Evolutionary conservation across 176 grass and related monocot species (phyloP).

Genomic region (Triticum aestivum): IWGSC_CS_RefSeq_v2.1 NC_057803.1:746345502-746346001

Average conservation of each 20-base stretch:
- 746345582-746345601: background rate
- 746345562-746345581: background rate
- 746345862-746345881: background rate
- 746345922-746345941: constrained; percentile 19
- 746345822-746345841: background rate
- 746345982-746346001: background rate
- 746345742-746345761: too few species aligned
- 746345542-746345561: background rate
- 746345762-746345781: background rate
- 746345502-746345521: background rate
- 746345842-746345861: background rate
- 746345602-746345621: too few species aligned
- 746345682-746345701: too few species aligned
- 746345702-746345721: too few species aligned
- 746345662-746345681: too few species aligned
- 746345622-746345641: too few species aligned
- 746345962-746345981: background rate
- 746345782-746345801: background rate
- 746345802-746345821: background rate
- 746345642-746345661: too few species aligned
- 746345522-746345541: too few species aligned
- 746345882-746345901: background rate
- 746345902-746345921: background rate
- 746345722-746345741: too few species aligned
- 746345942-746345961: constrained; percentile 2